Base-by-base conservation (phyloP, 2,329 filamentous ascomycete species). In the Tolypocladium amazonense region DNA sequence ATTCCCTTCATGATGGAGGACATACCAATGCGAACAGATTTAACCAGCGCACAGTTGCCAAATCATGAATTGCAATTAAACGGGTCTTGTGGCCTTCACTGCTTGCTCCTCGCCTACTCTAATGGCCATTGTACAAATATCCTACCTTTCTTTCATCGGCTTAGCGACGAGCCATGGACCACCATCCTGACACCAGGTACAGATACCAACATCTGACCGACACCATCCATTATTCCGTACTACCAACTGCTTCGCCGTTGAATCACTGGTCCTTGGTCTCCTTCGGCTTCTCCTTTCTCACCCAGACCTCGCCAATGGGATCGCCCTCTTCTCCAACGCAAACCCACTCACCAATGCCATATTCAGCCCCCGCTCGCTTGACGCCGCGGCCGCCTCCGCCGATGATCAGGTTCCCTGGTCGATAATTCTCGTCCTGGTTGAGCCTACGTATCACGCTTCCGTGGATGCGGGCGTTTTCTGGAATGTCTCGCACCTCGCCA, bases 401-500 rank as follows among this genome's bases (percentile, higher is more conserved):
- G 3, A 92, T 73, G 62, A 94, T 91, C 58, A 94, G 71, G 62
- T 94, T 94, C 0, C 90, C 90, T 0, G 90, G 90, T 0, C 90
- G 79, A 67, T 93, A 94, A 0, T 66, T 75, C 1, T 77, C 69
- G 61, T 92, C 81, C 9, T 75, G 72, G 55, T 84, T 71, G 85
- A 94, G 88, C 8, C 90, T 81, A 23, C 83, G 82, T 60, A 94
- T 85, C 0, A 90, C 90, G 27, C 86, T 89, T 50, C 85, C 82
- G 66, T 94, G 90, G 2, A 94, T 82, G 27, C 85, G 78, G 0
- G 86, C 89, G 58, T 87, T 78, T 11, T 82, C 72, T 0, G 90
- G 90, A 1, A 94, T 86, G 67, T 94, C 90, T 20, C 90, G 82
- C 0, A 88, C 84, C 72, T 93, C 89, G 12, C 90, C 90, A 37